These are phyloP conservation scores for Fusarium sp. DNA, from an alignment of 2,329 filamentous ascomycete genomes.

Conservation along the genomic window DNA sequence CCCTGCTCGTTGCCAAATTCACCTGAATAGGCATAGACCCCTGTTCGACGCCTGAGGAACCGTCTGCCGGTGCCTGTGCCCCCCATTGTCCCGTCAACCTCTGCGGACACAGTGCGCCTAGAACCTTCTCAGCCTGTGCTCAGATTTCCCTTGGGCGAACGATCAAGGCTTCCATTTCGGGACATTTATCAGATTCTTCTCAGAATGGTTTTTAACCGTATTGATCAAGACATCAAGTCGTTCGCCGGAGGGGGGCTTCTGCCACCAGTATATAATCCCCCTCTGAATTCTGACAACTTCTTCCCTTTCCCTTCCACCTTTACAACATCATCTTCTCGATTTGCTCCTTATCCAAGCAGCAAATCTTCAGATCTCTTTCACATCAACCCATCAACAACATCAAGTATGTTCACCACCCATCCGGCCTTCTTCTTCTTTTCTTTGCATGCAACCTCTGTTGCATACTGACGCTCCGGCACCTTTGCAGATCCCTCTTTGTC, in stretches of 20 bases:
- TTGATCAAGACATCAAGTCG: constrained; percentile 1
- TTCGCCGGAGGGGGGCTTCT: background rate
- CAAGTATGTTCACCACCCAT: background rate
- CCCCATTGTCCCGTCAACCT: constrained; percentile 4
- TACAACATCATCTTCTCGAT: background rate
- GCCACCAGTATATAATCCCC: constrained; percentile 7
- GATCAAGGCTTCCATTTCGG: background rate
- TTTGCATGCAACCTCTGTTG: background rate
- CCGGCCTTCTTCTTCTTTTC: background rate
- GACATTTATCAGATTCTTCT: background rate
- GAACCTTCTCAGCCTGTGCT: background rate
- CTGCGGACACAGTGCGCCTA: background rate
- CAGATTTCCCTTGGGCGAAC: background rate
- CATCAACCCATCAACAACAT: background rate
- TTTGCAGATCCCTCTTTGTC: background rate
- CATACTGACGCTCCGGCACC: background rate
- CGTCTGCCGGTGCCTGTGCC: background rate
- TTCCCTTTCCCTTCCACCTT: background rate
- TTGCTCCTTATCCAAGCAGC: background rate
- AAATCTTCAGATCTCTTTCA: background rate
- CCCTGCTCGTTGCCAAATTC: background rate
- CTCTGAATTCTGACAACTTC: background rate
- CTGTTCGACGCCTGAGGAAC: background rate
- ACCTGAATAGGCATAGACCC: background rate
- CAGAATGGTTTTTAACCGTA: background rate